Base-by-base conservation (phyloP, 305 asterid genomes). In the Fraxinus nigra region DNA sequence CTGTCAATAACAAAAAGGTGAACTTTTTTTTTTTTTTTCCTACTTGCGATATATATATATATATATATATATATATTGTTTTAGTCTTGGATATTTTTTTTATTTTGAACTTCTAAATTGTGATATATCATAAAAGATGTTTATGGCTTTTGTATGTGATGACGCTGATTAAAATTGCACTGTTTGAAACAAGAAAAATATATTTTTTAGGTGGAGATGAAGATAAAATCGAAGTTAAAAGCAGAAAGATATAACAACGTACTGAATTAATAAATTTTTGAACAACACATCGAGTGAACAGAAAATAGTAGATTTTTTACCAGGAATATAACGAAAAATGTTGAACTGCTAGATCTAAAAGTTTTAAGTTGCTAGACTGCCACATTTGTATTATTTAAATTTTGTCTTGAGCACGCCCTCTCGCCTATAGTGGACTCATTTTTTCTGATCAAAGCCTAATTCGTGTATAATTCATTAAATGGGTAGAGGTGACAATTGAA, bases 1-100 rank as follows among this genome's bases (percentile, higher is more conserved):
- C 95, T 24, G 94, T 97, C 82, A 89, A 97, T 85, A 92, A 95
- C 79, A 86, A 92, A 70, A 87, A 86, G 97, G 97, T 91, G 73
- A 87, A 46, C n/a, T 14, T 63, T 24, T 7, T 7, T 76, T 84
- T 38, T 26, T 6, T 69, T 3, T 34, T 26, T 24, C 1, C 1
- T 24, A 40, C 80, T 80, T 35, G 33, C 14, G 18, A 73, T 48
- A 6, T 35, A 35, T 7, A 24, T 24, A 24, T 24, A 30, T 30
- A 30, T 3, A 32, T 2, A 30, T 2, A 30, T 30, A 30, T 30
- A 35, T 35, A 35, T 35, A 35, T 35, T 6, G 40, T 37, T 35
- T 61, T 61, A 20, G 9, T 24, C 8, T 61, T 8, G 33, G 32
- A 7, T 16, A 61, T 61, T 14, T 5, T 20, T 61, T 20, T 22